Evolutionary conservation across 257 asterid species (phyloP), one percentile per base, ranked within the genome.

Genomic region (Fraxinus pennsylvanica): DNA sequence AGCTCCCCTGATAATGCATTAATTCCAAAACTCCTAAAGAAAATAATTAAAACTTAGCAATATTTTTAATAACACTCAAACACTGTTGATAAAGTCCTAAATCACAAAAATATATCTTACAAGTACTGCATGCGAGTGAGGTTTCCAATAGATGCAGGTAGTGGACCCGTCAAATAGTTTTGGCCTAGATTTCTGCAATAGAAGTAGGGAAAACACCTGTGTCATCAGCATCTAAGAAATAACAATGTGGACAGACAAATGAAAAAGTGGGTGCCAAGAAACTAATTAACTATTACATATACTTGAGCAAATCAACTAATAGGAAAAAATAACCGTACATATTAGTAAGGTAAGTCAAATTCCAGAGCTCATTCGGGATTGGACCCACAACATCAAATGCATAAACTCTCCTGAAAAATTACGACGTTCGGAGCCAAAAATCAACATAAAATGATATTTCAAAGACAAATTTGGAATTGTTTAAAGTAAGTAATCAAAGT

Each of bases 1-100:
- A 93, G 84, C 71, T 79, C 82, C 74, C 98, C 98, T 0, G 96
- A 93, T 39, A 93, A 87, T 27, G 92, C 86, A 84, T 93, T 93
- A 47, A 74, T 52, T 61, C 92, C 86, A 45, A 93, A 0, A 77
- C 54, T 76, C 92, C 97, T 91, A 76, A 9, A 38, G 50, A 41
- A 33, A 78, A 13, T 19, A 59, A 81, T 4, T 39, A 71, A 29
- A 67, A 45, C 73, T 17, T 17, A n/a, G 63, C 63, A 69, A 57
- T 59, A 69, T 71, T 35, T 68, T 10, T 72, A 22, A 70, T 73
- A 43, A 33, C 32, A 33, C 57, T 3, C n/a, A 32, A 45, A 15
- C 59, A 15, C 2, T 14, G 17, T 25, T 29, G 8, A 13, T 25
- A 9, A 39, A 30, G 52, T 36, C 9, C 32, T 72, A 78, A 19